Evolutionary conservation across 169 alveolate species (phyloP), one percentile per base, ranked within the genome.

Genomic region (Eimeria falciformis): DNA sequence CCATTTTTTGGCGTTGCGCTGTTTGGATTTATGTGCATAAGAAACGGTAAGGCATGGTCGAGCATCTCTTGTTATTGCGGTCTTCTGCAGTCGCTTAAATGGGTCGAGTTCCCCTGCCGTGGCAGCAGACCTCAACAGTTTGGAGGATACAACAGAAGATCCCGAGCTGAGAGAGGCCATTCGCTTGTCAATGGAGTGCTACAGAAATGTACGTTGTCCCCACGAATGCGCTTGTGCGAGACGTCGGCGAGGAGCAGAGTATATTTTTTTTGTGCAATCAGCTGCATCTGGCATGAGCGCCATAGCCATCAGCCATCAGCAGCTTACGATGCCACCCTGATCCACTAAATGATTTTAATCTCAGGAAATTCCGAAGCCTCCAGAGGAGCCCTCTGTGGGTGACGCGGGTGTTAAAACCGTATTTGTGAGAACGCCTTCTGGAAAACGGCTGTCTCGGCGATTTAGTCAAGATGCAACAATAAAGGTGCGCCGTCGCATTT

Each of bases 161-260:
- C 88, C 88, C 5, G 88, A 78, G 66, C 45, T 78, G 37, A 46
- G 25, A n/a, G 73, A 78, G 53, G 88, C 88, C 23, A 78, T 78
- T 23, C 73, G 73, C 12, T 46, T 78, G 68, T 78, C 88, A 3
- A 78, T 78, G 88, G 73, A 78, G 45, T 78, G 88, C 71, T 78
- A 50, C 69, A 78, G 53, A 50, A 78, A 53, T 5, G 71, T 53
- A 45, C 66, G 69, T 11, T 5, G 55, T n/a, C 75, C 37, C 40
- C 40, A 33, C 40, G 40, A 33, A 33, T 33, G 40, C 40, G 40
- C 40, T 33, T 33, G 40, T 33, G 40, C 40, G 40, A 33, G 40
- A 33, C 0, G 40, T 33, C 40, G 40, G 40, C 40, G 40, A 33
- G 40, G 40, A 33, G 40, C 40, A 33, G 40, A 0, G 40, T 1